Percentiles rank a stretch among this genome's conserved stretches.
Evolutionary conservation across 2,329 filamentous ascomycete genomes (phyloP).

Genomic region (Fusarium nisikadoi): DNA sequence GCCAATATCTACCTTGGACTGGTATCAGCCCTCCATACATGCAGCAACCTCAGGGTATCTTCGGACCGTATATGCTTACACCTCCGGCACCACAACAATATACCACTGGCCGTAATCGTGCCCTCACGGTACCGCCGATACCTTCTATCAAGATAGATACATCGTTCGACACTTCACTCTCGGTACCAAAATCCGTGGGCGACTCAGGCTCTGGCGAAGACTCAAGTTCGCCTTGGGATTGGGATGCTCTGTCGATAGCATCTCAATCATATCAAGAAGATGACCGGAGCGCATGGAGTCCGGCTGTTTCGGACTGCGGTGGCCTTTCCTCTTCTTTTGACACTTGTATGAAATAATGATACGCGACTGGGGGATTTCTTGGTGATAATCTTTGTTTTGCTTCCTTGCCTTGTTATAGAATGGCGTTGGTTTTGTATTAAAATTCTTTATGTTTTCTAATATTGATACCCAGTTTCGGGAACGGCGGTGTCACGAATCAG

Average conservation of each 20-base stretch:
- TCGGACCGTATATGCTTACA: background rate
- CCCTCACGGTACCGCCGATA: conserved; percentile 17
- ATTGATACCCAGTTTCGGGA: conserved; percentile 7
- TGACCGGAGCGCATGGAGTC: conserved; percentile 17
- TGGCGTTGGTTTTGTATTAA: conserved; percentile 2
- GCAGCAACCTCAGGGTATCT: conserved; percentile 4
- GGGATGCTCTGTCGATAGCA: conserved; percentile 18
- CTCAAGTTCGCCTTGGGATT: conserved; percentile 30
- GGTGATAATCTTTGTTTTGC: background rate
- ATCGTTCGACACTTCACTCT: conserved; percentile 7
- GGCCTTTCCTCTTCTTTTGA: conserved; percentile 19
- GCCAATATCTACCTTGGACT: conserved; percentile 14
- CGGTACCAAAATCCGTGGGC: background rate
- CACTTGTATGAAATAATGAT: conserved; percentile 17
- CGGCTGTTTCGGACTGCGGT: conserved; percentile 21
- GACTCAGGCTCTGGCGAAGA: conserved; percentile 34
- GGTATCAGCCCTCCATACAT: background rate
- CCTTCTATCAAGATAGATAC: conserved; percentile 26
- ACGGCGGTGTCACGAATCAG: conserved; percentile 10
- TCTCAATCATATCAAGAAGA: conserved; percentile 33
- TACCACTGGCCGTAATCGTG: background rate
- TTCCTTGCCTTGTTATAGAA: background rate
- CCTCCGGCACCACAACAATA: conserved; percentile 8
- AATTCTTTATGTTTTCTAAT: background rate
- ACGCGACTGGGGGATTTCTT: background rate